phyloP scores from a whole-genome alignment of 2,329 filamentous ascomycete genomes.

The Diaporthe sp. region DNA sequence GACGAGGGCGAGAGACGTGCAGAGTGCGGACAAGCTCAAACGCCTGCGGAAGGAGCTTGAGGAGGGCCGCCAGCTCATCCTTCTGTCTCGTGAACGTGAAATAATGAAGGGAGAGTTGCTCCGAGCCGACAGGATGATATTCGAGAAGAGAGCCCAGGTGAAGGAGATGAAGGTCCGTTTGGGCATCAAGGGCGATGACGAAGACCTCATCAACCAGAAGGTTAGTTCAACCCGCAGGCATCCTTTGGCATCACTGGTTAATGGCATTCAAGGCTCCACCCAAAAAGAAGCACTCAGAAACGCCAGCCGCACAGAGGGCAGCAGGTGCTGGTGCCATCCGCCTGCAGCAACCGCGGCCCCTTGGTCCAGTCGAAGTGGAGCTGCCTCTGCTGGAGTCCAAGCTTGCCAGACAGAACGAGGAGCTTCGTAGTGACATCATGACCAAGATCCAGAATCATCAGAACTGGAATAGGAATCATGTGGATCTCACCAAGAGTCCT shows the following conservation, averaged over 20 bases:
- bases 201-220: slow-evolving; percentile 95
- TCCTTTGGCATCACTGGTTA: not conserved
- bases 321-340: slow-evolving; percentile 56
- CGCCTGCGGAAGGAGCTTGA: slow-evolving; percentile 92
- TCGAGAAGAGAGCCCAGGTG: slow-evolving; percentile 84
- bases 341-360: slow-evolving; percentile 48
- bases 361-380: slow-evolving; percentile 81
- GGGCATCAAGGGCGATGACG: slow-evolving; percentile 91
- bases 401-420: slow-evolving; percentile 83
- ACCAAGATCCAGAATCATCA: slow-evolving; percentile 89
- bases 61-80: slow-evolving; percentile 84
- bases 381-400: slow-evolving; percentile 83
- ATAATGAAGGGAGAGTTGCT: slow-evolving; percentile 83
- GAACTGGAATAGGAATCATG: slow-evolving; percentile 90
- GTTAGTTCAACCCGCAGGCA: slow-evolving; percentile 61
- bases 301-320: slow-evolving; percentile 61
- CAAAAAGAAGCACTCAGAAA: slow-evolving; percentile 58
- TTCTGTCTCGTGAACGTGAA: slow-evolving; percentile 85
- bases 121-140: slow-evolving; percentile 80
- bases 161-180: slow-evolving; percentile 92
- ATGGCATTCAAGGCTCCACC: slow-evolving; percentile 38
- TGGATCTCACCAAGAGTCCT: slow-evolving; percentile 88
- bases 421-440: slow-evolving; percentile 86
- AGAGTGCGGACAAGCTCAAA: slow-evolving; percentile 94
- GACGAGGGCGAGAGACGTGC: slow-evolving; percentile 92